Evolutionary conservation across 495 filamentous ascomycete genomes (phyloP), one percentile per base, ranked within the genome.

Genomic region (Alectoria sarmentosa): DNA sequence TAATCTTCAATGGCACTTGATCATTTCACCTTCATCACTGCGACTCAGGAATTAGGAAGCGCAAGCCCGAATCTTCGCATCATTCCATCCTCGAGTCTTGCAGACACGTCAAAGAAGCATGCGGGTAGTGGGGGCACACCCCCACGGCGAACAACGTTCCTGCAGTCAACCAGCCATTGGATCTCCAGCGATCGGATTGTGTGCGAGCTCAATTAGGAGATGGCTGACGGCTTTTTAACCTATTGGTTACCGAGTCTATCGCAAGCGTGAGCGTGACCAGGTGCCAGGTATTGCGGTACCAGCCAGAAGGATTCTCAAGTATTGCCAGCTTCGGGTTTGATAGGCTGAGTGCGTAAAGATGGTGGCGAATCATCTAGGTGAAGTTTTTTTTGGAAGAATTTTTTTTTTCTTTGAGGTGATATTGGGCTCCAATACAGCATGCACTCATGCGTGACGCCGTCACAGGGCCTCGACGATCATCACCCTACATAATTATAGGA

Each of bases 81-180:
- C 19, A 23, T 34, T 37, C 28, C 42, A 26, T 49, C 41, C 23
- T 34, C 28, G 52, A 55, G 9, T 13, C 19, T 48, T 39, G 48
- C 52, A 57, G 48, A 54, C 61, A 63, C 49, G 52, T 63, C 61
- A 63, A 63, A 14, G 4, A n/a, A 44, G 61, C 49, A 57, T 28
- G 46, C 21, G n/a, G 58, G 19, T 3, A 46, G 38, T 60, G 38
- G 58, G 58, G 61, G 14, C 6, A 21, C 9, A 34, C 52, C 52
- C 52, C 52, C 52, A 55, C 52, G 52, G 30, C 30, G 52, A 55
- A 55, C 30, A 55, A 55, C 30, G 52, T 55, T 55, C 52, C 52
- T 55, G 52, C 52, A 55, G 49, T 28, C n/a, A 48, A 7, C 48
- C 49, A 32, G 14, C 49, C 49, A 54, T 54, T 30, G 28, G 26